These are phyloP conservation scores for Staphylotrichum tortipilum DNA, from an alignment of 495 filamentous ascomycete genomes.

Conservation along the genomic window DNA sequence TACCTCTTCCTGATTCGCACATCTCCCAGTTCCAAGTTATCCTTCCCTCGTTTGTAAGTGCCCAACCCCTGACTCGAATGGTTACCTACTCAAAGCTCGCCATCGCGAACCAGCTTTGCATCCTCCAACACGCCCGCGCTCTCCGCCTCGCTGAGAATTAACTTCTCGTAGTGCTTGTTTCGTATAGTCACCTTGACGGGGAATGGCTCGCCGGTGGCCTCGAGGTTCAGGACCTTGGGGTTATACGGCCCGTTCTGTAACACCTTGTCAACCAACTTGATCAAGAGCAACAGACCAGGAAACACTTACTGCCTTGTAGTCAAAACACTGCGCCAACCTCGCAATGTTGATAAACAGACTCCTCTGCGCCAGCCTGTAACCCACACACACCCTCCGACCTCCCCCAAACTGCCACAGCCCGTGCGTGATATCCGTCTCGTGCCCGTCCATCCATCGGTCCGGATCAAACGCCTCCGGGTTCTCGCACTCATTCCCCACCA, in stretches of 20 bases:
- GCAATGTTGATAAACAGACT: conserved; percentile 38
- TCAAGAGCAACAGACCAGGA: background rate
- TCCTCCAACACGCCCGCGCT: no score
- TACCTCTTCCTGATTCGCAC: no score
- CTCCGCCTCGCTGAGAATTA: no score
- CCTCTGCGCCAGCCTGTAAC: conserved; percentile 35
- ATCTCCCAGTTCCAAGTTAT: no score
- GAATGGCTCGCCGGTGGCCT: conserved; percentile 7
- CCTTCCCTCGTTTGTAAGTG: no score
- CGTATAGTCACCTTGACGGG: conserved; percentile 7
- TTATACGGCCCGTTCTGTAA: conserved; percentile 4
- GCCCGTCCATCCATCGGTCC: conserved; percentile 37
- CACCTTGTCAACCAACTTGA: background rate
- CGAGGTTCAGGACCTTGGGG: conserved; percentile 1
- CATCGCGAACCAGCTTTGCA: no score
- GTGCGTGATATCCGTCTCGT: conserved; percentile 22
- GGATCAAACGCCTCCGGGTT: conserved; percentile 33
- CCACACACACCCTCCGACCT: conserved; percentile 39
- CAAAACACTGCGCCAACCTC: conserved; percentile 37
- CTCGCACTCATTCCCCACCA: conserved; percentile 21
- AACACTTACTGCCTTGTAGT: conserved; percentile 15
- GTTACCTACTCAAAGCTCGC: no score
- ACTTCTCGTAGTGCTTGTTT: background rate
- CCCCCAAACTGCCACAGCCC: conserved; percentile 28
- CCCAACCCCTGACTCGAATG: no score